Evolutionary conservation across 202 grass and related monocot species (phyloP).

Genomic region (Elaeis oleifera): DNA sequence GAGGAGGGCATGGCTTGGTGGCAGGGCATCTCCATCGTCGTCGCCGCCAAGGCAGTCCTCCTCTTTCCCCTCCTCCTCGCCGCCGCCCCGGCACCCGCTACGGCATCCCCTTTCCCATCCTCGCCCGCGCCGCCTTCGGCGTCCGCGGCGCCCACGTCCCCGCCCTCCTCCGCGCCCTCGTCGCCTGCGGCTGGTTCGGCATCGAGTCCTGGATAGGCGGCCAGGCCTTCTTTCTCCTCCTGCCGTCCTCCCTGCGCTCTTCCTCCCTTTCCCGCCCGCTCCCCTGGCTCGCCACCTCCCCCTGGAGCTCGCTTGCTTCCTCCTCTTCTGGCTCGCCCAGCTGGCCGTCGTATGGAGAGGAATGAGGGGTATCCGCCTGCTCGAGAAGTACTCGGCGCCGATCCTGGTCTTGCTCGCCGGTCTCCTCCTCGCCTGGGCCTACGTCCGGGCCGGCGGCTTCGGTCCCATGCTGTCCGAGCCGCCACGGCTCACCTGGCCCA

Average conservation of each 20-base stretch:
- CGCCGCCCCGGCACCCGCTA: background rate
- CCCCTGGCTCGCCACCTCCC: conserved; percentile 25
- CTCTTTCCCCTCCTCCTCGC: conserved; percentile 17
- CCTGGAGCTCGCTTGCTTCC: conserved; percentile 28
- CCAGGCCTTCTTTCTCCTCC: conserved; percentile 28
- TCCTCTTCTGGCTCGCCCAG: conserved; percentile 27
- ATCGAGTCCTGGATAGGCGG: conserved; percentile 41
- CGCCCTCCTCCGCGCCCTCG: conserved; percentile 16
- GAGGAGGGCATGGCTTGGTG: conserved; percentile 29
- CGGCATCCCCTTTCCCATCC: conserved; percentile 18
- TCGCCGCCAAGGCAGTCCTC: conserved; percentile 15
- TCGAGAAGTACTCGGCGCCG: conserved; percentile 23
- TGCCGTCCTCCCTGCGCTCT: conserved; percentile 20
- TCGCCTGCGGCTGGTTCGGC: conserved; percentile 43
- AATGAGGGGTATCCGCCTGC: conserved; percentile 12
- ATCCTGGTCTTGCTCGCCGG: conserved; percentile 15
- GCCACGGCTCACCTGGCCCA: conserved; percentile 14
- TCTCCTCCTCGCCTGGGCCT: conserved; percentile 32
- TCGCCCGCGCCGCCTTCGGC: conserved; percentile 5
- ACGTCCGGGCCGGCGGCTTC: conserved; percentile 28
- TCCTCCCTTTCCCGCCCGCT: conserved; percentile 14
- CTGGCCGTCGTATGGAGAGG: conserved; percentile 30
- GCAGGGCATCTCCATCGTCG: conserved; percentile 24
- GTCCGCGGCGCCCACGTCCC: conserved; percentile 12
- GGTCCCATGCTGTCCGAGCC: conserved; percentile 29